phyloP scores from a whole-genome alignment of 352 stramenopile species.

The Saprolegnia parasitica region DNA sequence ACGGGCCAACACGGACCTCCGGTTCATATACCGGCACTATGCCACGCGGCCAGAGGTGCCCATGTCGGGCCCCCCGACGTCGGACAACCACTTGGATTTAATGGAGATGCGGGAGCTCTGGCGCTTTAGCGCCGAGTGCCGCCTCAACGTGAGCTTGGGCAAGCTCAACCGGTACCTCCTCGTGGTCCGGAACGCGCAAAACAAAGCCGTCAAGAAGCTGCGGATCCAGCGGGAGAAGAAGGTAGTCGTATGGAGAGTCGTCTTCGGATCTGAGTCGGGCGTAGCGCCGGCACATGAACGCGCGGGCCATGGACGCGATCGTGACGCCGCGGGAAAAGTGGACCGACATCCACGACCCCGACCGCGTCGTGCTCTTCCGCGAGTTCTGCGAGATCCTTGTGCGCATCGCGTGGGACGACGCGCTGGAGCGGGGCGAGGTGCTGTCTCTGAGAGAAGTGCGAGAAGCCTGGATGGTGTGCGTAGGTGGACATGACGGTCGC shows the following conservation, averaged over 20 bases:
- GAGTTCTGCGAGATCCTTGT: slow-evolving; percentile 30
- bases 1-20: slow-evolving; percentile 58
- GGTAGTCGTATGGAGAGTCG: not conserved
- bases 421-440: slow-evolving; percentile 22
- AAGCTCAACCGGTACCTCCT: slow-evolving; percentile 25
- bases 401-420: slow-evolving; percentile 27
- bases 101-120: slow-evolving; percentile 28
- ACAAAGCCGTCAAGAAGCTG: slow-evolving; percentile 29
- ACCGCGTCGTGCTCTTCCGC: slow-evolving; percentile 18
- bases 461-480: not conserved
- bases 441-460: not conserved
- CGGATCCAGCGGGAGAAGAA: slow-evolving; percentile 27
- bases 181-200: slow-evolving; percentile 24
- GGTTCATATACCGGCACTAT: slow-evolving; percentile 52
- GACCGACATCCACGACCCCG: slow-evolving; percentile 24
- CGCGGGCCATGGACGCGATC: slow-evolving; percentile 18
- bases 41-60: not conserved
- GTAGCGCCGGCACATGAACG: not conserved
- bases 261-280: not conserved
- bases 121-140: slow-evolving; percentile 24
- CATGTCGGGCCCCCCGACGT: not conserved
- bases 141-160: slow-evolving; percentile 22
- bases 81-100: not conserved
- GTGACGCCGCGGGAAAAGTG: slow-evolving; percentile 28
- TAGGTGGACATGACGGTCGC: slow-evolving; percentile 29